These are phyloP conservation scores for Hypoxylon sp. DNA, from an alignment of 2,329 filamentous ascomycete genomes.

Conservation along the genomic window DNA sequence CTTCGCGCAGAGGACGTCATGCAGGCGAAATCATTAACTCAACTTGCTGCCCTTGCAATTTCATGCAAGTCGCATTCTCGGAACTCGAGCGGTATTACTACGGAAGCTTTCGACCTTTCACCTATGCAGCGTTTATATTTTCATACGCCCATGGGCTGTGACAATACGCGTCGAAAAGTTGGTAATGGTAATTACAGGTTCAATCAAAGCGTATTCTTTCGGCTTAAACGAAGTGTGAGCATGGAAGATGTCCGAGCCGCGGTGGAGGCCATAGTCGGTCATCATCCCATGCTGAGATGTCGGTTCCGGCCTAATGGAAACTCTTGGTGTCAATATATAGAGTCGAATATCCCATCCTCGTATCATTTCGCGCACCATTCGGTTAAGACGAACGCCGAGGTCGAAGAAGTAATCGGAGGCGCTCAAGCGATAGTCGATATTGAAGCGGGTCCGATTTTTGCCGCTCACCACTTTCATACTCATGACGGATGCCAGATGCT, in stretches of 20 bases:
- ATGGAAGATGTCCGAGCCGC: slow-evolving; percentile 63
- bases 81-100: slow-evolving; percentile 52
- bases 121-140: slow-evolving; percentile 69
- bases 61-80: slow-evolving; percentile 51
- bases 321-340: slow-evolving; percentile 63
- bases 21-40: slow-evolving; percentile 55
- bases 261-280: slow-evolving; percentile 62
- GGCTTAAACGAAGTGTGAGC: slow-evolving; percentile 57
- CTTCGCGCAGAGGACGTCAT: slow-evolving; percentile 56
- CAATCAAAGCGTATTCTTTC: slow-evolving; percentile 65
- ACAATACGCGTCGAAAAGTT: slow-evolving; percentile 49
- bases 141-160: slow-evolving; percentile 59
- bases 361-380: slow-evolving; percentile 61
- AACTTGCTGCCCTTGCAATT: slow-evolving; percentile 56
- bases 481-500: slow-evolving; percentile 61
- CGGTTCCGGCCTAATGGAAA: slow-evolving; percentile 57
- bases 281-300: slow-evolving; percentile 66
- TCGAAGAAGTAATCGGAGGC: slow-evolving; percentile 57
- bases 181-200: slow-evolving; percentile 60
- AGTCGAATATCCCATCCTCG: slow-evolving; percentile 57
- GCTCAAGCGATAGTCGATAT: slow-evolving; percentile 63
- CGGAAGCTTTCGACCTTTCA: slow-evolving; percentile 61
- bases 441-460: slow-evolving; percentile 65
- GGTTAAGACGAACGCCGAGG: slow-evolving; percentile 58
- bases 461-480: slow-evolving; percentile 62